phyloP scores from a whole-genome alignment of 202 grass and related monocot species.

The Setaria viridis region DNA sequence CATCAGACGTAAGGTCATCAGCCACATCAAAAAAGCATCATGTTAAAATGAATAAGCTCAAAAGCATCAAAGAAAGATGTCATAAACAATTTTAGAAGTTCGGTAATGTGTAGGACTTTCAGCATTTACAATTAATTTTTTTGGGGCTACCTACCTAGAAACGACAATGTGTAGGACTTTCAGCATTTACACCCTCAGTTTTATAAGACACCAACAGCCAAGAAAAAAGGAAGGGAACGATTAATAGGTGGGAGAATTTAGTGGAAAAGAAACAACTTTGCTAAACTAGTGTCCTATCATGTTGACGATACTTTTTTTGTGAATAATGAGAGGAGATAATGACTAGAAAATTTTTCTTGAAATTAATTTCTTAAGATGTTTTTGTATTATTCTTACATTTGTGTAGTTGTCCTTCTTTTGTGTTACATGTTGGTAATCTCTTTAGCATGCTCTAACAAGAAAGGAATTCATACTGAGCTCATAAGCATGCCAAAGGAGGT shows the following conservation, averaged over 20 bases:
- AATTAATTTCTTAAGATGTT: slow-evolving; percentile 3
- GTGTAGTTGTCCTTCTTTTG: slow-evolving; percentile 3
- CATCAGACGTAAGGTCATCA: slow-evolving; percentile 7
- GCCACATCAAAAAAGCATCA: not conserved
- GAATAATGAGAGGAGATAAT: not conserved
- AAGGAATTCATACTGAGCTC: no score
- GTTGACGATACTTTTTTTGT: slow-evolving; percentile 23
- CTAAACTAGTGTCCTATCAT: not conserved
- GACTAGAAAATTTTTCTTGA: not conserved
- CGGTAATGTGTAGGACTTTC: not conserved
- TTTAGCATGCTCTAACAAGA: slow-evolving; percentile 11
- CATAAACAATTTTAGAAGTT: not conserved
- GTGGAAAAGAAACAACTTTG: slow-evolving; percentile 18
- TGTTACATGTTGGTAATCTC: slow-evolving; percentile 25
- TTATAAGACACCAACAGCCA: slow-evolving; percentile 14
- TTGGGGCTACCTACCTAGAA: not conserved
- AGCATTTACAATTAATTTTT: not conserved
- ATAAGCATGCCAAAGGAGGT: not conserved
- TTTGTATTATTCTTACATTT: slow-evolving; percentile 1
- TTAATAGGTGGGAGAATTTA: slow-evolving; percentile 16
- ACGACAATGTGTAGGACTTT: not conserved
- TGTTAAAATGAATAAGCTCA: slow-evolving; percentile 32
- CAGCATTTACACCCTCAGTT: not conserved
- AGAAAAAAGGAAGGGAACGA: slow-evolving; percentile 17
- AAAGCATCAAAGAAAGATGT: slow-evolving; percentile 13